Conservation (phyloP, 2,329 filamentous ascomycete species). For the Penicillium sp. region DNA sequence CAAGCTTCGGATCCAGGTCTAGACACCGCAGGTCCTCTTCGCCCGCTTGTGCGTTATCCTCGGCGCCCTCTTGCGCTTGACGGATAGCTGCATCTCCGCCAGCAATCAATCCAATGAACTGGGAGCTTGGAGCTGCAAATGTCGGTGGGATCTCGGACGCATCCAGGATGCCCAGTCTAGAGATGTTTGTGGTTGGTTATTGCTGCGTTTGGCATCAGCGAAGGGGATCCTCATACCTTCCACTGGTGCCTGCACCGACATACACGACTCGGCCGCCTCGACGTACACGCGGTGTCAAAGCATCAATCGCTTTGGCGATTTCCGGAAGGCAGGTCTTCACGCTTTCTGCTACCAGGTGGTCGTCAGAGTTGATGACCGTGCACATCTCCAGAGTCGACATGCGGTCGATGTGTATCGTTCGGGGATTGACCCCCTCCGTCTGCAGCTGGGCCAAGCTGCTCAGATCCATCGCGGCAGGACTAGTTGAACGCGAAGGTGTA, state of each 20-base stretch:
- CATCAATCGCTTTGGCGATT: conserved; percentile 40
- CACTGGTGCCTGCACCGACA: conserved; percentile 50
- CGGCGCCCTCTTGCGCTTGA: conserved; percentile 46
- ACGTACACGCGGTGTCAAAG: conserved; percentile 34
- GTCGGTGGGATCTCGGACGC: conserved; percentile 49
- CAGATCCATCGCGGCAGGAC: conserved; percentile 21
- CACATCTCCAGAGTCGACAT: conserved; percentile 45
- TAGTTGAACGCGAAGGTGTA: background rate
- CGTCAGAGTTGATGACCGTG: conserved; percentile 42
- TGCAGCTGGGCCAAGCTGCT: conserved; percentile 36
- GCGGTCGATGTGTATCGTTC: conserved; percentile 39
- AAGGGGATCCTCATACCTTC: conserved; percentile 34
- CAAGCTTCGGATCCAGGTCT: conserved; percentile 32
- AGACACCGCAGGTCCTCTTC: conserved; percentile 35
- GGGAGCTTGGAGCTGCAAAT: conserved; percentile 41
- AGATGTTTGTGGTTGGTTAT: background rate
- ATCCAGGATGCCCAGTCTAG: conserved; percentile 45
- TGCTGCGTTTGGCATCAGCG: background rate
- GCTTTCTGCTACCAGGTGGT: conserved; percentile 35
- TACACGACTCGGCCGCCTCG: conserved; percentile 41
- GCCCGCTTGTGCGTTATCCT: conserved; percentile 40
- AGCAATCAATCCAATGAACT: conserved; percentile 48
- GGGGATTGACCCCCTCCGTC: conserved; percentile 42
- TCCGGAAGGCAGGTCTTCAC: conserved; percentile 35
- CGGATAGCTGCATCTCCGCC: conserved; percentile 47